A percentile compares a stretch with the other conserved stretches of the same genome.
Evolutionary conservation across 208 protist species (phyloP).

Genomic region (Leishmania arabica): DNA sequence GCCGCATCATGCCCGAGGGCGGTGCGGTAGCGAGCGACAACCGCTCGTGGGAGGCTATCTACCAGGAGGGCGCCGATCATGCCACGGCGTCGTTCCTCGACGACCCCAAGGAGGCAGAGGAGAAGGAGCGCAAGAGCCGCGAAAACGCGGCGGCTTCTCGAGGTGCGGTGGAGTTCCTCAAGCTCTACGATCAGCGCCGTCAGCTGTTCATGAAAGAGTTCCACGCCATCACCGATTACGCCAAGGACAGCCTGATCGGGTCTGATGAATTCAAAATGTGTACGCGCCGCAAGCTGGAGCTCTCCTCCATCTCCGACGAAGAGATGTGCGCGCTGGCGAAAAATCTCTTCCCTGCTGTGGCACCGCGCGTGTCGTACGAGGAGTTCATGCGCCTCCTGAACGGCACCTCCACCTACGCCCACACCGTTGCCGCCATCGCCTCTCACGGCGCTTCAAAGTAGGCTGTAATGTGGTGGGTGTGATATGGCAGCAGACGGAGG

Average conservation of each 20-base stretch:
- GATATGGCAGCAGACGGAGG: neutral
- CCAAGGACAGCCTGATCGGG: constrained; percentile 83
- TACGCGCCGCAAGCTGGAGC: constrained; percentile 68
- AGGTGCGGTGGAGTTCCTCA: constrained; percentile 66
- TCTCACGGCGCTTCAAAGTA: constrained; percentile 45
- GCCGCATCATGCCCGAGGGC: constrained; percentile 79
- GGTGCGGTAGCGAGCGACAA: constrained; percentile 60
- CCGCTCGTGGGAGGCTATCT: constrained; percentile 76
- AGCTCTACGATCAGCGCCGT: constrained; percentile 84
- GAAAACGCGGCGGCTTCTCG: constrained; percentile 50
- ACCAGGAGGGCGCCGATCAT: constrained; percentile 65
- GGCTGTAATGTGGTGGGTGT: neutral
- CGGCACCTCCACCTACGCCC: constrained; percentile 81
- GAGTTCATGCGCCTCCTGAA: constrained; percentile 89
- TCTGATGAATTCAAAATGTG: constrained; percentile 86
- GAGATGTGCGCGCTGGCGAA: constrained; percentile 77
- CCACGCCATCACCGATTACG: constrained; percentile 87
- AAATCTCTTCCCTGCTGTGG: constrained; percentile 67
- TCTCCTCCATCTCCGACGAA: constrained; percentile 58
- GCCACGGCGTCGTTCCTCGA: constrained; percentile 57
- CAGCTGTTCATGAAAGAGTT: constrained; percentile 91
- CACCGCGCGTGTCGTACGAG: constrained; percentile 75
- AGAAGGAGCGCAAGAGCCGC: constrained; percentile 35
- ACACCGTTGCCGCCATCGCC: constrained; percentile 73
- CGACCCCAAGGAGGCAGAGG: constrained; percentile 63